Base-by-base conservation (phyloP, 1,284 basidiomycete species). In the Melampsora americana region DNA sequence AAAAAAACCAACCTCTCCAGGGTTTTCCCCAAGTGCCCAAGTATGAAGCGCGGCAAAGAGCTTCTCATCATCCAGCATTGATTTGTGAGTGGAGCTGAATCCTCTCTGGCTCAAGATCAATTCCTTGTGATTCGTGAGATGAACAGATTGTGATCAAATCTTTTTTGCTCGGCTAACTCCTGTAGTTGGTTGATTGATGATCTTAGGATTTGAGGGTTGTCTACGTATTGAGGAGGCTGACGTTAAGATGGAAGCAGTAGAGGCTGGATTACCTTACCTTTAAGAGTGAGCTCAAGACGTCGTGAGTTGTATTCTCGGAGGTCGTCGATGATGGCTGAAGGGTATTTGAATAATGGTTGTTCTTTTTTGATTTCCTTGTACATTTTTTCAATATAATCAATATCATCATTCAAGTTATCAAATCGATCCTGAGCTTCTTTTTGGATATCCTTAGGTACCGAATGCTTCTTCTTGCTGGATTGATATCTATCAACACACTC, bases 21-120 rank as follows among this genome's bases (percentile, higher is more conserved):
- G 66, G 23, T 28, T 20, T 68, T 68, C n/a, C n/a, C 46, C 18
- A 9, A 53, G 46, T 28, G 66, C 48, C 66, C 66, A 68, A 53
- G 44, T 56, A 50, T 46, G 39, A n/a, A 68, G 30, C 18, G 3
- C 1, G 30, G 48, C 53, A 18, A 32, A 53, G 3, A 68, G 39
- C 5, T 68, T n/a, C n/a, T n/a, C 9, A 53, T 68, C 39, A 32
- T 68, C 66, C 11, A 68, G 46, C 12, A 68, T 28, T 18, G 66
- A 68, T 48, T 16, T 30, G 30, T 68, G 66, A 68, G 30, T 30
- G 20, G 28, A 53, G 9, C 30, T n/a, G n/a, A 53, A 53, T 14
- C 42, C 66, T 30, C 28, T 28, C n/a, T 68, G 28, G 23, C n/a
- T 30, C 35, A 32, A 42, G 14, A 35, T 53, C n/a, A 53, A n/a